Conservation (phyloP, 148 eudicot species). For the Camellia japonica region DNA sequence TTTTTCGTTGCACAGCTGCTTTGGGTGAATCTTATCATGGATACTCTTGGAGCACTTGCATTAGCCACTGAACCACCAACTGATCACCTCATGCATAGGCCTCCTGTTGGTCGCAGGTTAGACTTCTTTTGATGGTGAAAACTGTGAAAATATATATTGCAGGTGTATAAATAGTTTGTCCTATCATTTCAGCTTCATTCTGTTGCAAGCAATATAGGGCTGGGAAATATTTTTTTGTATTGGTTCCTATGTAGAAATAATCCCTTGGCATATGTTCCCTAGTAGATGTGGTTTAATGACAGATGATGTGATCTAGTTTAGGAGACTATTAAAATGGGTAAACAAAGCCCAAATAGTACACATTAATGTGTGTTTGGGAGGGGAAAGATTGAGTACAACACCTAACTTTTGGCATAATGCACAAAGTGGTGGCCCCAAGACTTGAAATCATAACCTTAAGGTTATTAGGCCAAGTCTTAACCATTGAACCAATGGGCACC, state of each 20-base stretch:
- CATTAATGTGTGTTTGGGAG: too few species aligned
- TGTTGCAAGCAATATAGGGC: not conserved
- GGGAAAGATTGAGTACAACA: too few species aligned
- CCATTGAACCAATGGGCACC: too few species aligned
- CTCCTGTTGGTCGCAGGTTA: constrained; percentile 94
- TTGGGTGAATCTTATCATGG: constrained; percentile 98
- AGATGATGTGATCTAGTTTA: not conserved
- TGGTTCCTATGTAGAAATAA: too few species aligned
- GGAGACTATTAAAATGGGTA: not conserved
- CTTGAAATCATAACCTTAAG: too few species aligned
- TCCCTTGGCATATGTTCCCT: not conserved
- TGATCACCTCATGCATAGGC: constrained; percentile 83
- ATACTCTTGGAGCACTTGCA: constrained; percentile 95
- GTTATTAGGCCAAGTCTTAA: too few species aligned
- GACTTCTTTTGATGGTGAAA: constrained; percentile 11
- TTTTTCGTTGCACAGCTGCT: constrained; percentile 57
- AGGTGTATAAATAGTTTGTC: not conserved
- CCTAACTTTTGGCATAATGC: too few species aligned
- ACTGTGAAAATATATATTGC: not conserved
- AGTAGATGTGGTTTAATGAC: not conserved
- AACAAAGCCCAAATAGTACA: too few species aligned
- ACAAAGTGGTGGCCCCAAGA: too few species aligned
- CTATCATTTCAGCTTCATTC: not conserved
- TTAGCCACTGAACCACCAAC: constrained; percentile 99
- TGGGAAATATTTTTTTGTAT: not conserved